Base-by-base conservation (phyloP, 2,329 filamentous ascomycete genomes). In the Tolypocladium ophioglossoides region DNA sequence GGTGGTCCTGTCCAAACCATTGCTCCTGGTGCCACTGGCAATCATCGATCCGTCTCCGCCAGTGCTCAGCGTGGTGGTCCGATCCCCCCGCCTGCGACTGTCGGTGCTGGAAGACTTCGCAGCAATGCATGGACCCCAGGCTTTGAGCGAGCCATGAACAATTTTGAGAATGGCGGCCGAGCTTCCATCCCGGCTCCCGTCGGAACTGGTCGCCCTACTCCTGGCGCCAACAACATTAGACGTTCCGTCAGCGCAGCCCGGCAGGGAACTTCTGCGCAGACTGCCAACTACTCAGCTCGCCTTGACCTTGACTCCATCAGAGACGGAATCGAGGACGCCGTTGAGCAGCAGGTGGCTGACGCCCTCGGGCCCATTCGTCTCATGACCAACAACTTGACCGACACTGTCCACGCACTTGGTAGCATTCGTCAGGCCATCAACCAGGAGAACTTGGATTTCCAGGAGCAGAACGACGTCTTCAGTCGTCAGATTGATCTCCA, bases 271-370 rank as follows among this genome's bases (percentile, higher is more conserved):
- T 20, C 49, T 20, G 22, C 18, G 6, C 49, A 20, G 35, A 3
- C 16, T 8, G 18, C 27, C 18, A 34, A 14, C 34, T 10, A 27
- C 47, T 37, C 38, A 4, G 37, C 38, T 7, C 38, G 16, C 6
- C 18, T 37, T 37, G 39, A 46, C 20, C 9, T 37, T 20, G 39
- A 32, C 18, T 18, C 14, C 20, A 51, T 54, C 49, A 27, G 37
- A 22, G 53, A 70, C 35, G 57, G 60, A 5, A 63, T 71, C 14
- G 68, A 69, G 40, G 57, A 66, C 1, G 59, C 55, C 2, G 66
- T 68, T 0, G 68, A 71, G 32, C 60, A 66, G n/a, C 11, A 62
- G 34, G 51, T 70, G 32, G 59, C 64, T 0, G 65, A 67, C 37
- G 69, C 68, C 0, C 60, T 66, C 8, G 58, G 58, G 0, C 68